These are phyloP conservation scores for Biscogniauxia mediterranea DNA, from an alignment of 2,329 filamentous ascomycete genomes.

Conservation along the genomic window DNA sequence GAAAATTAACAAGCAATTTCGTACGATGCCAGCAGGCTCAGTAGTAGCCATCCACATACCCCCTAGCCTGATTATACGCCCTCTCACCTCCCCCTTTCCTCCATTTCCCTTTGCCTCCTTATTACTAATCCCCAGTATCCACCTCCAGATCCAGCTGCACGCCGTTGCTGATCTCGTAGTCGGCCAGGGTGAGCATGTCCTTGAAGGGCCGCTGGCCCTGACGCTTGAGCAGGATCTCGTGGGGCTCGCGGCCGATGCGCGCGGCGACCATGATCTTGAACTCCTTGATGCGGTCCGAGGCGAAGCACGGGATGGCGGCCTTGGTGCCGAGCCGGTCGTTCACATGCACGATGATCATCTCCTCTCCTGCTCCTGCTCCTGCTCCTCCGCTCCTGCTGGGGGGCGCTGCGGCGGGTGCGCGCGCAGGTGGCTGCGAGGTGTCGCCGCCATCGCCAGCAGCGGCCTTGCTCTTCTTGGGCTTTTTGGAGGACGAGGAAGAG, in stretches of 20 bases:
- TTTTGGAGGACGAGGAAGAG: conserved; percentile 19
- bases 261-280: conserved; percentile 93
- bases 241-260: conserved; percentile 81
- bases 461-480: conserved; percentile 33
- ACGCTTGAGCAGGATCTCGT: conserved; percentile 87
- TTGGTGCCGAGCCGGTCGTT: conserved; percentile 98
- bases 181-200: conserved; percentile 80
- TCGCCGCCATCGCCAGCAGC: conserved; percentile 13
- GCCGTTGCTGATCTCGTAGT: conserved; percentile 93
- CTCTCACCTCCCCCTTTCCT: too few species aligned
- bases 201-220: conserved; percentile 94
- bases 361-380: conserved; percentile 57
- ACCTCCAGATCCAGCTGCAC: conserved; percentile 67
- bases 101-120: not conserved
- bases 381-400: too few species aligned
- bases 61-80: too few species aligned
- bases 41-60: too few species aligned
- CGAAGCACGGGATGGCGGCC: conserved; percentile 84
- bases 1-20: too few species aligned
- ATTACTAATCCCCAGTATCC: conserved; percentile 56
- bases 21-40: too few species aligned
- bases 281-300: conserved; percentile 77
- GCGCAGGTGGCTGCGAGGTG: conserved; percentile 35
- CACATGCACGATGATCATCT: conserved; percentile 91
- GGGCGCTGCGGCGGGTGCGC: conserved; percentile 28